Evolutionary conservation across 2,329 filamentous ascomycete species (phyloP).

Genomic region (Lasiodiplodia sp.): DNA sequence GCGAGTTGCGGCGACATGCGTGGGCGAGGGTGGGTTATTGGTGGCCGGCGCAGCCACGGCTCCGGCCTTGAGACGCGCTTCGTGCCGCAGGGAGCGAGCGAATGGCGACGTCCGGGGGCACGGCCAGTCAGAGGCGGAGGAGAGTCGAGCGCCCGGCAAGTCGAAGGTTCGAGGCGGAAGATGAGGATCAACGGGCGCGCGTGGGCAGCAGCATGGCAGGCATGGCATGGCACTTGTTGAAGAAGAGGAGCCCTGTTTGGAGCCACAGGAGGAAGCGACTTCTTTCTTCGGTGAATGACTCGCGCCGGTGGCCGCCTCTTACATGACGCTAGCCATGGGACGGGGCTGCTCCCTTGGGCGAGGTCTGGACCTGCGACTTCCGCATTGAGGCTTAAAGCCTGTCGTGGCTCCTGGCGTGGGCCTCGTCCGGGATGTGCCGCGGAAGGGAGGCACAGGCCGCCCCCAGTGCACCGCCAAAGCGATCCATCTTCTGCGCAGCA

Average conservation of each 20-base stretch:
- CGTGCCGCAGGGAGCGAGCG: slow-evolving; percentile 29
- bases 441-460: not conserved
- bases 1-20: slow-evolving; percentile 8
- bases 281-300: slow-evolving; percentile 22
- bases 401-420: not conserved
- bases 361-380: slow-evolving; percentile 1
- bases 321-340: slow-evolving; percentile 9
- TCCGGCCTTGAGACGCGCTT: slow-evolving; percentile 29
- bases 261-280: slow-evolving; percentile 2
- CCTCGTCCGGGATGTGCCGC: slow-evolving; percentile 19
- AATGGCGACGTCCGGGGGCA: slow-evolving; percentile 6
- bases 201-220: slow-evolving; percentile 17
- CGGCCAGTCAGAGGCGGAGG: slow-evolving; percentile 16
- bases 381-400: slow-evolving; percentile 20
- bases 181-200: slow-evolving; percentile 20
- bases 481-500: slow-evolving; percentile 24
- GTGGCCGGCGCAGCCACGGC: slow-evolving; percentile 24
- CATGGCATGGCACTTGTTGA: slow-evolving; percentile 1
- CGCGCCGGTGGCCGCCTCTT: not conserved
- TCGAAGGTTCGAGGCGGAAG: slow-evolving; percentile 24
- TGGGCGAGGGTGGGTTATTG: slow-evolving; percentile 16
- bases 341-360: not conserved
- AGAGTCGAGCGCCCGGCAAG: slow-evolving; percentile 1
- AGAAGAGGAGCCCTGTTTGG: not conserved
- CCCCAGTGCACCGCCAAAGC: slow-evolving; percentile 7